Conservation (phyloP, 768 basidiomycete genomes). For the Hericium alpestre region DNA sequence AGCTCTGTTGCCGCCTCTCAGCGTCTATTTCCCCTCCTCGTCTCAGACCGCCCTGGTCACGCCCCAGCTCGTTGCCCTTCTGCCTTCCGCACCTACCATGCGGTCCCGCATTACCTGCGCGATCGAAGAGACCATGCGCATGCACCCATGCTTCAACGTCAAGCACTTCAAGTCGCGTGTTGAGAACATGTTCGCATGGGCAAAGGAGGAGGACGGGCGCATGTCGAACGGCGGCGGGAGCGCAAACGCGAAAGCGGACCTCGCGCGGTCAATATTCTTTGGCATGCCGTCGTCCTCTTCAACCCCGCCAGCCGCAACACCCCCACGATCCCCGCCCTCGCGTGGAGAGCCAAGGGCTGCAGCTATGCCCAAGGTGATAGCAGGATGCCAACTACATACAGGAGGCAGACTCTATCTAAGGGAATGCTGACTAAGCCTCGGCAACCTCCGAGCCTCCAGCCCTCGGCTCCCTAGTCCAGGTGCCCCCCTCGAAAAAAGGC, state of each 20-base stretch:
- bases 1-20: slow-evolving; percentile 3
- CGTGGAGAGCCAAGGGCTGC: too few relatives aligned
- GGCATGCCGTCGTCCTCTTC: background rate
- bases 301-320: background rate
- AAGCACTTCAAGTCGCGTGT: slow-evolving; percentile 35
- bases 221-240: background rate
- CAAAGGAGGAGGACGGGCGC: slow-evolving; percentile 21
- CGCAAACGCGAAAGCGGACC: slow-evolving; percentile 5
- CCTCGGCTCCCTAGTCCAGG: too few relatives aligned
- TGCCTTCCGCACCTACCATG: slow-evolving; percentile 28
- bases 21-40: slow-evolving; percentile 10
- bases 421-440: too few relatives aligned
- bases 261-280: slow-evolving; percentile 12
- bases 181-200: slow-evolving; percentile 34
- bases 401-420: too few relatives aligned
- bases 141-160: slow-evolving; percentile 42
- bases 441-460: too few relatives aligned
- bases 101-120: slow-evolving; percentile 29
- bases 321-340: slow-evolving; percentile 5
- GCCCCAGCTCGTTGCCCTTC: slow-evolving; percentile 25
- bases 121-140: slow-evolving; percentile 32
- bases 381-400: too few relatives aligned
- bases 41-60: slow-evolving; percentile 26
- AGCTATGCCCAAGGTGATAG: too few relatives aligned
- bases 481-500: too few relatives aligned